A percentile compares a stretch with the other conserved stretches of the same genome.
Evolutionary conservation across 495 filamentous ascomycete genomes (phyloP).

Genomic region (Cercophora newfieldiana): DNA sequence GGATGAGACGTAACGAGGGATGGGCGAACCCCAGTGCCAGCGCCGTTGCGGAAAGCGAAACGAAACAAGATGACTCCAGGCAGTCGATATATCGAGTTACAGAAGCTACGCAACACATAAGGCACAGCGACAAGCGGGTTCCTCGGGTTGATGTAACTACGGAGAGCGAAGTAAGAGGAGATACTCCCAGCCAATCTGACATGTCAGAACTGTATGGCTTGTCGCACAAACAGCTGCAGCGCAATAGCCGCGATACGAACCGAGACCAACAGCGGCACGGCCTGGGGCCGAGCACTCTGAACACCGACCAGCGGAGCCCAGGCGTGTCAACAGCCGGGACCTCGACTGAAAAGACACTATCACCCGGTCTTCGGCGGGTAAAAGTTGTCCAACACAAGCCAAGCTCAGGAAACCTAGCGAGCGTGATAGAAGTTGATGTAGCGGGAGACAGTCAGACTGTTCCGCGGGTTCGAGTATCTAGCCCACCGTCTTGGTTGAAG

Average conservation of each 20-base stretch:
- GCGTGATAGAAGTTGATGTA: conserved; percentile 14
- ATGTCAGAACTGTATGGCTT: not conserved
- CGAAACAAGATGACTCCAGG: not conserved
- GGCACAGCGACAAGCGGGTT: not conserved
- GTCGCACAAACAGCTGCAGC: not conserved
- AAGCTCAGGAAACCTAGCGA: conserved; percentile 11
- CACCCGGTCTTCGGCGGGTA: conserved; percentile 13
- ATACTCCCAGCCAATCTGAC: not conserved
- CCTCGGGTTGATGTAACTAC: not conserved
- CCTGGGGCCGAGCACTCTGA: not conserved
- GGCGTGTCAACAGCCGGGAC: not conserved
- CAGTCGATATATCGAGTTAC: not conserved
- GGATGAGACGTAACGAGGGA: not conserved
- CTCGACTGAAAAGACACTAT: conserved; percentile 1
- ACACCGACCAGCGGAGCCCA: not conserved
- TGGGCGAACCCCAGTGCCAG: not conserved
- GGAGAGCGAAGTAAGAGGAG: not conserved
- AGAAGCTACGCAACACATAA: not conserved
- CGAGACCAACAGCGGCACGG: not conserved
- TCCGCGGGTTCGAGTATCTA: conserved; percentile 32
- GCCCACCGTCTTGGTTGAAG: conserved; percentile 40
- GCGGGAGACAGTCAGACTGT: conserved; percentile 3
- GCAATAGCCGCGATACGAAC: not conserved
- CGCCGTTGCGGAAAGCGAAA: not conserved
- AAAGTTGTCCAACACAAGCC: conserved; percentile 13